These are phyloP conservation scores for Tolypocladium ovalisporum DNA, from an alignment of 2,329 filamentous ascomycete genomes.

Conservation along the genomic window DNA sequence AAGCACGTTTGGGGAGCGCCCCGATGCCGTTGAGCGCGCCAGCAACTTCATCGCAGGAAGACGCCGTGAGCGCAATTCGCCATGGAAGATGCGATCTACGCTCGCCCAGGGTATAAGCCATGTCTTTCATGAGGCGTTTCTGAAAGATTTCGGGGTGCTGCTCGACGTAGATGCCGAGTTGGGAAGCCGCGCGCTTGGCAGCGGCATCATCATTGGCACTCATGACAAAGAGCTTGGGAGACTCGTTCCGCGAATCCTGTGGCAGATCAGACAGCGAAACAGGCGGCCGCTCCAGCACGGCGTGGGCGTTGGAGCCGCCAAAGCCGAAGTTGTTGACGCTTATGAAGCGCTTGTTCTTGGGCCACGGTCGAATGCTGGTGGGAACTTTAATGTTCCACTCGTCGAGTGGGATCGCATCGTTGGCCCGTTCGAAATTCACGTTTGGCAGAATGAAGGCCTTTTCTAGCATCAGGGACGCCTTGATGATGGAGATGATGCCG, in stretches of 20 bases:
- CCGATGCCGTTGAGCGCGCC: conserved; percentile 26
- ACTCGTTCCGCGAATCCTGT: background rate
- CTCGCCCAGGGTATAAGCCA: conserved; percentile 37
- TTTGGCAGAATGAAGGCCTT: conserved; percentile 38
- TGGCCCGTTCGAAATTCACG: conserved; percentile 36
- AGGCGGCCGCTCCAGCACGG: conserved; percentile 20
- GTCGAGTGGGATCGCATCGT: conserved; percentile 36
- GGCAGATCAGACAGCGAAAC: conserved; percentile 2
- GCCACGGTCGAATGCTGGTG: conserved; percentile 31
- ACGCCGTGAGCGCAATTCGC: conserved; percentile 30
- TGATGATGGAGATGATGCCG: conserved; percentile 41
- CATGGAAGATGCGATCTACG: conserved; percentile 31
- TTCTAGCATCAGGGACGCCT: conserved; percentile 39
- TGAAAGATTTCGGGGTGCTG: conserved; percentile 31
- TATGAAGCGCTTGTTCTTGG: conserved; percentile 35
- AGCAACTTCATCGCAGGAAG: conserved; percentile 32
- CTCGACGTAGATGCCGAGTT: conserved; percentile 27
- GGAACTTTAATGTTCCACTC: conserved; percentile 40
- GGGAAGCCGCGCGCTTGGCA: conserved; percentile 15
- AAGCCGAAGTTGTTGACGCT: conserved; percentile 40
- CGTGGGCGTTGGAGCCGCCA: conserved; percentile 34
- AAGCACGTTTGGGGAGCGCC: conserved; percentile 6
- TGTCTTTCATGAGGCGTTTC: conserved; percentile 30
- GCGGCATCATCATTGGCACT: conserved; percentile 26
- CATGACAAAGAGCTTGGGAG: conserved; percentile 29